Base-by-base conservation (phyloP, 1,139 yeast species). In the Pichia sp. region DNA sequence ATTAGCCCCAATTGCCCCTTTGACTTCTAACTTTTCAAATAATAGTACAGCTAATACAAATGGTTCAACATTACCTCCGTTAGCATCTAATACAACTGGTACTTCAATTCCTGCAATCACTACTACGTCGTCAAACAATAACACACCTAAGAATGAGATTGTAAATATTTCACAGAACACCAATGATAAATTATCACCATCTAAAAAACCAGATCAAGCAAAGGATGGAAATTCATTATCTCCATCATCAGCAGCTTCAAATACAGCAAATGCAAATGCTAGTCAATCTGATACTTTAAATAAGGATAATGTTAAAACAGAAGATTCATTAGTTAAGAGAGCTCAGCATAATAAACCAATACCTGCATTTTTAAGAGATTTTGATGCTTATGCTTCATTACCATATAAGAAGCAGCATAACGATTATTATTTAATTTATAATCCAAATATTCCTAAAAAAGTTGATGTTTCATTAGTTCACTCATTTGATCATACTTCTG, bases 401-500 rank as follows among this genome's bases (percentile, higher is more conserved):
- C 82, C 88, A 18, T 79, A 82, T 70, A 87, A 85, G 68, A 88
- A 88, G 66, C 88, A 86, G 64, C 85, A 82, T 56, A 81, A 80
- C 55, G 97, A 89, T 63, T 92, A 89, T 73, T 87, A 86, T 68
- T 87, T 88, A 16, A 77, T 92, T 59, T 90, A 86, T 72, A 92
- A 90, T 68, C 97, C 96, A 38, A 88, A 90, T 22, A 80, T 88
- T 57, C 81, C 85, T 45, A 76, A 79, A 54, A 67, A 71, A 43
- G 77, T 88, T 55, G 97, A 90, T 62, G 92, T 90, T 46, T 95
- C 89, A 45, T 74, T 90, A 58, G 86, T 90, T 58, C 95, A 87
- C 64, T 85, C 96, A 13, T 76, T 90, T 59, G 95, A 87, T 63
- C 97, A 92, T 69, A 79, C 89, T 22, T 85, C 95, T 2, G 97